Evolutionary conservation across 225 moss, liverwort and hornwort species (phyloP).

Genomic region (Asterella californica): DNA sequence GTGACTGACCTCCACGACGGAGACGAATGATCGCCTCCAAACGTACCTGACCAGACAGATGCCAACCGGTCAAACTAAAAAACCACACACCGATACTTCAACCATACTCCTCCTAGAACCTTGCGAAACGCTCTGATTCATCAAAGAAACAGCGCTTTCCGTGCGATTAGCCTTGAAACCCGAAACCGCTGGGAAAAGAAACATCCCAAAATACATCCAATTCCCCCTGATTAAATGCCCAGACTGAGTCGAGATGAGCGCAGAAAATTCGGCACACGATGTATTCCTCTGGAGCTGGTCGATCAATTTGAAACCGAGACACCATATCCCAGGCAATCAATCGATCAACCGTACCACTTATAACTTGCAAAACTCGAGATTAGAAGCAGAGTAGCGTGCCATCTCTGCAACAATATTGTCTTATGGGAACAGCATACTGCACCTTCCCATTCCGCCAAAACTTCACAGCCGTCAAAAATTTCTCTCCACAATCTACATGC

Average conservation of each 20-base stretch:
- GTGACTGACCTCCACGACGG: neutral
- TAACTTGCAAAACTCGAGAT: too few relatives aligned
- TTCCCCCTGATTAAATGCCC: neutral
- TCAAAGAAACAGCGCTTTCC: neutral
- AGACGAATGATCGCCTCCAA: neutral
- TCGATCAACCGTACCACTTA: too few relatives aligned
- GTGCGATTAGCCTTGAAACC: neutral
- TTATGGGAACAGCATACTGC: too few relatives aligned
- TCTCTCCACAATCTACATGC: too few relatives aligned
- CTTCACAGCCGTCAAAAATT: too few relatives aligned
- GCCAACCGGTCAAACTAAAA: neutral
- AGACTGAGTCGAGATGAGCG: too few relatives aligned
- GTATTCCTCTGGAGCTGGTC: neutral
- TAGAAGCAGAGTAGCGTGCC: too few relatives aligned
- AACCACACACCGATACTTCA: neutral
- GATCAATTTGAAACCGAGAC: neutral
- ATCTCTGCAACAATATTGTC: too few relatives aligned
- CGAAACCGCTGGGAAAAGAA: neutral
- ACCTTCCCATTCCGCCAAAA: too few relatives aligned
- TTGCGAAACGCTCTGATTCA: neutral
- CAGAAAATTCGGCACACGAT: neutral
- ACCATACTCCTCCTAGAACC: neutral
- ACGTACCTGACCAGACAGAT: neutral
- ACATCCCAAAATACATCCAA: neutral
- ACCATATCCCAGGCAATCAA: too few relatives aligned